Base-by-base conservation (phyloP, 202 grass and related monocot species). In the Hordeum pubiflorum region DNA sequence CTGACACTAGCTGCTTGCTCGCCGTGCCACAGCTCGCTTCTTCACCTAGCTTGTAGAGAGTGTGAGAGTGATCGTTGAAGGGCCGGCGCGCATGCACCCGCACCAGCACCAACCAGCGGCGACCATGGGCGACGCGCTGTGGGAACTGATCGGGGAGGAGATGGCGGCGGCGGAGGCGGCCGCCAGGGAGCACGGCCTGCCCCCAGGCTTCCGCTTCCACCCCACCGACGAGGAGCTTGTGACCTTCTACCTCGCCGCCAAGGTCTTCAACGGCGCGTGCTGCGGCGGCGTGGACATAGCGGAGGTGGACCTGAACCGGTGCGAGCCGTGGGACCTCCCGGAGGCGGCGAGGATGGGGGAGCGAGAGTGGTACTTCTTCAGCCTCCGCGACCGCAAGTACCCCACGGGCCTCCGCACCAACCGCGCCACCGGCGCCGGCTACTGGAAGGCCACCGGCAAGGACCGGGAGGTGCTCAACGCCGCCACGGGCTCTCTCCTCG, bases 321-420 rank as follows among this genome's bases (percentile, higher is more conserved):
- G 90, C 79, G 95, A 97, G 83, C 95, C 95, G 8, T 97, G 95
- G 95, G 95, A 93, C 10, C 88, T 97, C 50, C 95, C 95, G 21
- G 92, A 93, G 21, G 67, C 50, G n/a, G 92, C 95, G 69, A 84
- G 89, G 77, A 97, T 97, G 88, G 95, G 92, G 29, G 92, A 94
- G 86, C 75, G 90, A 41, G 92, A 97, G 82, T 97, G 95, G 95
- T 97, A 97, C 76, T 97, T 97, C 90, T 97, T 94, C 90, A 97
- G 86, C 60, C 79, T 97, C 17, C 91, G 94, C 27, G 94, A 97
- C 88, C 85, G 94, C 63, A 97, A 97, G 79, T 97, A 97, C 41
- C 94, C 94, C 0, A 94, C 95, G 9, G 95, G 95, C 2, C 82
- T 97, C 23, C 86, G 95, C 72, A 97, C 95, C 34, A 97, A 97